Evolutionary conservation across 2,329 filamentous ascomycete genomes (phyloP), one percentile per base, ranked within the genome.

Genomic region (Stromatinia cepivora): DNA sequence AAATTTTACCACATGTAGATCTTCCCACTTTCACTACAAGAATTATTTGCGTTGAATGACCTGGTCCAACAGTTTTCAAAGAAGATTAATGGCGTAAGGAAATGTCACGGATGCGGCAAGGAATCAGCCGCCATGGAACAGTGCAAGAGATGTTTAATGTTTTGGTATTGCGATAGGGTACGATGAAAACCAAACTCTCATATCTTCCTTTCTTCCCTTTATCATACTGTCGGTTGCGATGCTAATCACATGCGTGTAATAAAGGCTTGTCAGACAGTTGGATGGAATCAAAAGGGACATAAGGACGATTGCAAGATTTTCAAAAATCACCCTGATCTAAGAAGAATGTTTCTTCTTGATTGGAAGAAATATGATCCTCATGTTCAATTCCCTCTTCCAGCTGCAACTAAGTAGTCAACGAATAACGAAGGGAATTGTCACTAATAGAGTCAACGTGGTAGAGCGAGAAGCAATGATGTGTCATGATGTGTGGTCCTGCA

Each of bases 271-370:
- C 73, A 78, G 52, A 59, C 31, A 34, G 66, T 56, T 70, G 73
- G 74, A 53, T 78, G 74, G 76, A 77, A 72, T 42, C 72, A 76
- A 68, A 75, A 77, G 70, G 72, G 71, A 42, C 76, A 78, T 59
- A 77, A 77, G 46, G 62, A 64, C 53, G 69, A 76, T 69, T 78
- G 75, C 69, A 77, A 75, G 70, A 58, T 73, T 48, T 70, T 78
- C 22, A 76, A 72, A 66, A 75, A 77, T 75, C 28, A 54, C 20
- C 56, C 70, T n/a, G 73, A 77, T 74, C 73, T 76, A 63, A 62
- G 59, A 70, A 72, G 66, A 71, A 66, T 78, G 70, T 74, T 77
- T 56, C 15, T 65, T 70, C 69, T 76, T 22, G 67, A 77, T 54
- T 77, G 72, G 74, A 71, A 75, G 56, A 61, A 70, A 36, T 77